Evolutionary conservation across 176 grass and related monocot genomes (phyloP).

Genomic region (Aegilops speltoides): DNA sequence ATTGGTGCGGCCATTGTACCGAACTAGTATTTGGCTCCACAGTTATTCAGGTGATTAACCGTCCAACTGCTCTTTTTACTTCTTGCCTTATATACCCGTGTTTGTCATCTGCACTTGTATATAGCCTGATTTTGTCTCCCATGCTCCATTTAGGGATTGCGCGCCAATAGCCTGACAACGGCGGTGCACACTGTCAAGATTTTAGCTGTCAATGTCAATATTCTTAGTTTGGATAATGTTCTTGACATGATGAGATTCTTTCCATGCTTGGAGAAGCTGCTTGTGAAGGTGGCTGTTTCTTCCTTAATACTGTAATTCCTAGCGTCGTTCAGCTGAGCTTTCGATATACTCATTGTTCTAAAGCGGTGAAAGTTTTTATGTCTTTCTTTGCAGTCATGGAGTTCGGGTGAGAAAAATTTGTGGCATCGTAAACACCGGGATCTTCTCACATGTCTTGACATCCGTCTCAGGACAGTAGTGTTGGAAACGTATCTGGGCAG

Average conservation of each 20-base stretch:
- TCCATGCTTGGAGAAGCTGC: not conserved
- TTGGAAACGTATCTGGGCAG: not conserved
- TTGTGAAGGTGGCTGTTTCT: not conserved
- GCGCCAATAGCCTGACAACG: not conserved
- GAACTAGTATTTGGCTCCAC: no score
- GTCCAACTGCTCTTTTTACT: no score
- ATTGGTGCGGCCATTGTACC: no score
- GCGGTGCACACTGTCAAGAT: not conserved
- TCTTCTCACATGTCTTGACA: not conserved
- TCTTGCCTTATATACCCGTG: no score
- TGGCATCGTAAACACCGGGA: not conserved
- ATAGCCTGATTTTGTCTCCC: no score
- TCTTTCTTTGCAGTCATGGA: not conserved
- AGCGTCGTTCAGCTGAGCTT: not conserved
- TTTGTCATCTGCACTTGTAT: no score
- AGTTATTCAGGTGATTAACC: no score
- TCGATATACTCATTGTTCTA: not conserved
- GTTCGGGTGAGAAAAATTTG: not conserved
- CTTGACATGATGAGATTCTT: not conserved
- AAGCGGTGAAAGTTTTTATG: not conserved
- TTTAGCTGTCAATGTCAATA: not conserved
- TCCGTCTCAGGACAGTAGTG: not conserved
- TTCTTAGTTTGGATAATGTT: not conserved
- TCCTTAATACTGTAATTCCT: not conserved
- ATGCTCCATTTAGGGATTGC: not conserved